These are phyloP conservation scores for Liriodendron chinense DNA, from an alignment of 164 flowering plant species.

Conservation along the genomic window DNA sequence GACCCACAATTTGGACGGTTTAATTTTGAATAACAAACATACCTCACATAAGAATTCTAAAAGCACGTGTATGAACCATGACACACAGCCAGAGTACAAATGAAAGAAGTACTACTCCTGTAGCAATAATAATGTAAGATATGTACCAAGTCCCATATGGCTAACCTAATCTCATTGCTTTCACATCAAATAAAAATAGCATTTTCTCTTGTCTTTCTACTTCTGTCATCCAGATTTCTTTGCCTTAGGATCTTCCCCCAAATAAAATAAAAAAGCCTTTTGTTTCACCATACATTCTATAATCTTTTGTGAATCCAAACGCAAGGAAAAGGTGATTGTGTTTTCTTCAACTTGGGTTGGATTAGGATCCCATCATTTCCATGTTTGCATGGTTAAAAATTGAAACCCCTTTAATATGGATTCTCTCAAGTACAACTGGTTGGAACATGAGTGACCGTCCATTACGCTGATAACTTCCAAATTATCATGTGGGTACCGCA, in stretches of 20 bases:
- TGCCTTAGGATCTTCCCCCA: neutral
- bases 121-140: neutral
- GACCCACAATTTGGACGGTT: neutral
- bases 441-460: neutral
- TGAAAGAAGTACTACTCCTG: neutral
- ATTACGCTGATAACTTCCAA: neutral
- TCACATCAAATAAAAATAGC: conserved; percentile 5
- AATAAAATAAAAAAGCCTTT: neutral
- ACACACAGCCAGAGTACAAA: neutral
- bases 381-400: neutral
- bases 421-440: neutral
- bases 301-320: neutral
- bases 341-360: conserved; percentile 1
- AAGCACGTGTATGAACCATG: neutral
- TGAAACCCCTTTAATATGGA: neutral
- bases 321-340: neutral
- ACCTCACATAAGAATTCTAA: neutral
- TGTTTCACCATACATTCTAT: neutral
- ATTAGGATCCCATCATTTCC: conserved; percentile 1
- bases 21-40: neutral
- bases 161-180: conserved; percentile 1
- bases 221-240: conserved; percentile 3
- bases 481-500: neutral
- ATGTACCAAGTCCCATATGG: conserved; percentile 3
- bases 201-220: conserved; percentile 2